Conservation (phyloP, 2,329 filamentous ascomycete genomes). For the Colletotrichum ledebouriae region DNA sequence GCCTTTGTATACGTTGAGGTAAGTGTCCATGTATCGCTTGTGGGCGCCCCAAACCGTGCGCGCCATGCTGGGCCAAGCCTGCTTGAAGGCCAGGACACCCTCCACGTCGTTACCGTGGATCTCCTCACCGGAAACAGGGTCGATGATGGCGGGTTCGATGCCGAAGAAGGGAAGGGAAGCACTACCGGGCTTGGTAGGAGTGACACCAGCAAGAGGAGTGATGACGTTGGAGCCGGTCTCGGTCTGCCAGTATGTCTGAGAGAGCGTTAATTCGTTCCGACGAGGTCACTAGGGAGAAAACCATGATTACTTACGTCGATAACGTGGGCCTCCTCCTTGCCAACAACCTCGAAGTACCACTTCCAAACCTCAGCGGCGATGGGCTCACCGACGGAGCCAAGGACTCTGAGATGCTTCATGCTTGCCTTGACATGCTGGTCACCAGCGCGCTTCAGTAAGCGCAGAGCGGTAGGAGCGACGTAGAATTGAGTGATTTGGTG, state of each 20-base stretch:
- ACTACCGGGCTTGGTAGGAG: slow-evolving; percentile 95
- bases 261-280: neutral
- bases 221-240: slow-evolving; percentile 98
- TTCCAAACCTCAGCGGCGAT: slow-evolving; percentile 99
- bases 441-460: slow-evolving; percentile 94
- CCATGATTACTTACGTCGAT: slow-evolving; percentile 81
- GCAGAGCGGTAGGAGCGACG: slow-evolving; percentile 93
- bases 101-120: slow-evolving; percentile 96
- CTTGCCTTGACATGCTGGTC: slow-evolving; percentile 90
- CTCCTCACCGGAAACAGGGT: slow-evolving; percentile 94
- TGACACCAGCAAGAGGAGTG: slow-evolving; percentile 90
- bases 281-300: neutral
- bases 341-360: slow-evolving; percentile 97
- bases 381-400: slow-evolving; percentile 96
- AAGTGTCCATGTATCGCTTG: slow-evolving; percentile 99
- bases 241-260: slow-evolving; percentile 98
- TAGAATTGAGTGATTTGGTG: slow-evolving; percentile 98
- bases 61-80: slow-evolving; percentile 98
- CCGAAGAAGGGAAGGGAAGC: slow-evolving; percentile 98
- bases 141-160: slow-evolving; percentile 97
- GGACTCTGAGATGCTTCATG: slow-evolving; percentile 89
- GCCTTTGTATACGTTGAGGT: slow-evolving; percentile 96
- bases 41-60: slow-evolving; percentile 98
- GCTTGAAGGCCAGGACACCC: slow-evolving; percentile 96
- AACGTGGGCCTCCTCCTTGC: slow-evolving; percentile 92